phyloP scores from a whole-genome alignment of 148 eudicot species.

The Rhododendron simsii region DNA sequence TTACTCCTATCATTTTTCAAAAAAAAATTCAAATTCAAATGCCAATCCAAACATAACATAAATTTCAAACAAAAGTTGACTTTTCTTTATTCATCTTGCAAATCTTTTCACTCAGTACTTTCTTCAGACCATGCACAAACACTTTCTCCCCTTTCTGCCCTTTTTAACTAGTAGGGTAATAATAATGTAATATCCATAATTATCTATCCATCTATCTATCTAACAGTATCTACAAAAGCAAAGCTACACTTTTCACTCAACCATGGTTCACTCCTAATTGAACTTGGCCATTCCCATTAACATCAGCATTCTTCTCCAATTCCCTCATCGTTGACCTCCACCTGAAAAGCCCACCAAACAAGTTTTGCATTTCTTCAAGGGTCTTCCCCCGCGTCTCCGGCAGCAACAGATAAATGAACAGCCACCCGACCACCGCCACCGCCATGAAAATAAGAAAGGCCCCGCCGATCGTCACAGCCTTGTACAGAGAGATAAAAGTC shows the following conservation, averaged over 20 bases:
- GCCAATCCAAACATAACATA: too few relatives aligned
- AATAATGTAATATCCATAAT: too few relatives aligned
- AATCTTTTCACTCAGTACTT: too few relatives aligned
- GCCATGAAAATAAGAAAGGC: constrained; percentile 55
- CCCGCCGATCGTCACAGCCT: constrained; percentile 55
- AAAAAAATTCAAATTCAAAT: too few relatives aligned
- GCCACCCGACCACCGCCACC: constrained; percentile 32
- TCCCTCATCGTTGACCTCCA: not conserved
- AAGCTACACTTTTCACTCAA: not conserved
- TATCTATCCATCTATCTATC: too few relatives aligned
- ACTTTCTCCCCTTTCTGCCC: too few relatives aligned
- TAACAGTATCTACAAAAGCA: too few relatives aligned
- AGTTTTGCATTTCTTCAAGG: not conserved
- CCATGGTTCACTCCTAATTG: not conserved
- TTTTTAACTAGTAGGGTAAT: too few relatives aligned
- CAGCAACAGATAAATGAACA: constrained; percentile 7
- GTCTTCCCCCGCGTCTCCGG: constrained; percentile 7
- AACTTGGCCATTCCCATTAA: not conserved
- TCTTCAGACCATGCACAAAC: too few relatives aligned
- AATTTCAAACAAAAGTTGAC: too few relatives aligned
- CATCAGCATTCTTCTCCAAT: not conserved
- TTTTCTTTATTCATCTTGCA: too few relatives aligned
- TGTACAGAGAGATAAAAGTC: constrained; percentile 37
- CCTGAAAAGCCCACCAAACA: not conserved
- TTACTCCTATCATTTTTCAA: too few relatives aligned